Percentiles rank a stretch among this genome's conserved stretches.
Evolutionary conservation across 139 green algal genomes (phyloP).

Genomic region (Volvox africanus): DNA sequence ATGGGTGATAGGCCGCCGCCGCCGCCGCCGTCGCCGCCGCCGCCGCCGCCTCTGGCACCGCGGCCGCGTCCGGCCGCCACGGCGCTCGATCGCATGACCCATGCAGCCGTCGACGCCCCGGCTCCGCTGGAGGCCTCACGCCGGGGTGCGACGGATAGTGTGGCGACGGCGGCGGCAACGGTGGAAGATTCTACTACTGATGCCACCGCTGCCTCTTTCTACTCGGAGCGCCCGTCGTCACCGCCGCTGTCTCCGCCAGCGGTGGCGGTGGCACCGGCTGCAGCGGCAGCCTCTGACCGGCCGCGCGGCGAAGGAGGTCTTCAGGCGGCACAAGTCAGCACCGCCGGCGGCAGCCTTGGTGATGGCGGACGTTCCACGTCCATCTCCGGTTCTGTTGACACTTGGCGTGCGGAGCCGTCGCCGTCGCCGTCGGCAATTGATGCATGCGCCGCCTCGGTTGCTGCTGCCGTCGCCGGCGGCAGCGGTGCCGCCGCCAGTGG

Average conservation of each 20-base stretch:
- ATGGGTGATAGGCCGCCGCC: neutral
- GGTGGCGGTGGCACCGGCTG: neutral
- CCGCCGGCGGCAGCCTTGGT: too few relatives aligned
- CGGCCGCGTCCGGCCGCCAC: neutral
- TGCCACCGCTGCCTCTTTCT: neutral
- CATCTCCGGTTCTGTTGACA: too few relatives aligned
- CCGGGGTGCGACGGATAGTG: too few relatives aligned
- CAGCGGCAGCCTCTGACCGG: neutral
- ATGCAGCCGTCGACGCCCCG: neutral
- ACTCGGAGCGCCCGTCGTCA: neutral
- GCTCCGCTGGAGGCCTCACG: neutral
- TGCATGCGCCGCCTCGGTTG: neutral
- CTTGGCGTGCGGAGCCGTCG: neutral
- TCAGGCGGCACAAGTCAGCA: too few relatives aligned
- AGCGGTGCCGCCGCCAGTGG: neutral
- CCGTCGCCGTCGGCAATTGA: neutral
- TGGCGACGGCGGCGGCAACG: neutral
- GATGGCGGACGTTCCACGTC: too few relatives aligned
- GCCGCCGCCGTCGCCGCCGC: neutral
- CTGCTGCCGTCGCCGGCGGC: neutral
- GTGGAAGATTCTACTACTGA: neutral
- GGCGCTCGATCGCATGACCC: too few relatives aligned
- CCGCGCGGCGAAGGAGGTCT: neutral
- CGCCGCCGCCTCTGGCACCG: neutral
- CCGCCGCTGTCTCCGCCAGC: neutral